Conservation (phyloP, 176 grass and related monocot genomes). For the Thinopyrum elongatum region DNA sequence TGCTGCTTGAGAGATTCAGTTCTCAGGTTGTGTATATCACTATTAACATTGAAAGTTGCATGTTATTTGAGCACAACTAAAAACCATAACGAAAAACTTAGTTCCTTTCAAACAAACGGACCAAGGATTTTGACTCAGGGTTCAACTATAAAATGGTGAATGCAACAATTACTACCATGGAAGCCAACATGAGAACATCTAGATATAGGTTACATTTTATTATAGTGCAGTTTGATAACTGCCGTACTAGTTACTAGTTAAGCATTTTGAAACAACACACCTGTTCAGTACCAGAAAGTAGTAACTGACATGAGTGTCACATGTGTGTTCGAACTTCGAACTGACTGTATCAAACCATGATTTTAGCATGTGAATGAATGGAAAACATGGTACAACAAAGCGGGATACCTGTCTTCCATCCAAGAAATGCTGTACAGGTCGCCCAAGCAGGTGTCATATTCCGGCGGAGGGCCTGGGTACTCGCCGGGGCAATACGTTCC, state of each 20-base stretch:
- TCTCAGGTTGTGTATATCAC: constrained; percentile 73
- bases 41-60: constrained; percentile 27
- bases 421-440: constrained; percentile 87
- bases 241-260: not conserved
- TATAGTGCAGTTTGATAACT: not conserved
- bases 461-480: constrained; percentile 47
- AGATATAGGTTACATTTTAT: not conserved
- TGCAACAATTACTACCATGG: too few relatives aligned
- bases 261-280: not conserved
- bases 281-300: not conserved
- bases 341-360: not conserved
- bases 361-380: not conserved
- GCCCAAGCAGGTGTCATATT: constrained; percentile 87
- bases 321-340: not conserved
- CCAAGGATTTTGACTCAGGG: not conserved
- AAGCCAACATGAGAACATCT: not conserved
- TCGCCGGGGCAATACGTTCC: constrained; percentile 89
- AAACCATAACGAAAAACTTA: not conserved
- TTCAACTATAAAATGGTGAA: not conserved
- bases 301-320: not conserved
- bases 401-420: constrained; percentile 86
- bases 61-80: not conserved
- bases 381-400: not conserved
- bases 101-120: not conserved
- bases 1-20: constrained; percentile 88